phyloP scores from a whole-genome alignment of 768 basidiomycete genomes.

The Pulveroboletus ravenelii region DNA sequence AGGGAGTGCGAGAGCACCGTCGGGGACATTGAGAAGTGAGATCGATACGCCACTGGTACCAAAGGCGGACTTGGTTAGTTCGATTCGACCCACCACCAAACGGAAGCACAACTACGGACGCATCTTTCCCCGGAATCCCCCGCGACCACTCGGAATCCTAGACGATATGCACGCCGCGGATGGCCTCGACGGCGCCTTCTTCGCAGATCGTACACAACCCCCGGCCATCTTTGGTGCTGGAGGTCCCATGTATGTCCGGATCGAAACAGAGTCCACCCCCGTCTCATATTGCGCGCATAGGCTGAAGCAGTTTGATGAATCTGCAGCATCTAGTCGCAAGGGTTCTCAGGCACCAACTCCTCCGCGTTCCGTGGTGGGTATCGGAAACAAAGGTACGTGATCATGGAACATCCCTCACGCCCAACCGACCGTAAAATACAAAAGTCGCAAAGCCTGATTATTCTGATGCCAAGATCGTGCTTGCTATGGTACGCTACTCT shows the following conservation, averaged over 20 bases:
- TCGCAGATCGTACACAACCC: conserved; percentile 27
- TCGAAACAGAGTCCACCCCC: not conserved
- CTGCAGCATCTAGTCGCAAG: conserved; percentile 61
- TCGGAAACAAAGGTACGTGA: conserved; percentile 74
- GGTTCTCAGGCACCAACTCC: conserved; percentile 74
- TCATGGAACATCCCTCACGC: not conserved
- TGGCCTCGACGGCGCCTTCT: conserved; percentile 10
- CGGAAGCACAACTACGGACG: no score
- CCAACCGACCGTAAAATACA: not conserved
- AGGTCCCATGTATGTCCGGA: conserved; percentile 58
- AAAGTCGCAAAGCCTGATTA: conserved; percentile 95
- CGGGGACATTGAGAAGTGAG: conserved; percentile 13
- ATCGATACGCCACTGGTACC: no score
- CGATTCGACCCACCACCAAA: no score
- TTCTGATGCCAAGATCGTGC: conserved; percentile 96
- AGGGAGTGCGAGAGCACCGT: conserved; percentile 17
- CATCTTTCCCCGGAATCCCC: not conserved
- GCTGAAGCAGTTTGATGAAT: conserved; percentile 78
- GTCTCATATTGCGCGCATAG: conserved; percentile 32
- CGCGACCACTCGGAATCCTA: conserved; percentile 15
- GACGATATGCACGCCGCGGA: conserved; percentile 25
- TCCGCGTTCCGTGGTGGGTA: conserved; percentile 80
- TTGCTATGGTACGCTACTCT: conserved; percentile 73
- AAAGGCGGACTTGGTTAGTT: no score
- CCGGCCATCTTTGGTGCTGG: conserved; percentile 69